Conservation (phyloP, 2,329 filamentous ascomycete species). For the Didymella pomorum region DNA sequence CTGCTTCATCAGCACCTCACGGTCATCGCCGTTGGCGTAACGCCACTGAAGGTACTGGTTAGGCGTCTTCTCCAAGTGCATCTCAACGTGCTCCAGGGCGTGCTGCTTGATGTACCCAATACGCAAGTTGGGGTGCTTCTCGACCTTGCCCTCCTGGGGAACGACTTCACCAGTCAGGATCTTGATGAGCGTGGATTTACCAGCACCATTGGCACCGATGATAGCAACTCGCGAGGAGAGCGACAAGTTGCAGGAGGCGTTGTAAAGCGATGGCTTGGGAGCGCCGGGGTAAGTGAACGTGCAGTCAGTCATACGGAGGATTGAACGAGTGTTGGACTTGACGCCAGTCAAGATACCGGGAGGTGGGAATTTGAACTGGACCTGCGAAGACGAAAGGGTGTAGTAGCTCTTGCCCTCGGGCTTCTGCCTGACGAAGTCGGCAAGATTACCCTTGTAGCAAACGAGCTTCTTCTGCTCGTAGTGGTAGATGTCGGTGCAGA, state of each 20-base stretch:
- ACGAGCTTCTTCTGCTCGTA: conserved; percentile 98
- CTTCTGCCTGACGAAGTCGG: conserved; percentile 83
- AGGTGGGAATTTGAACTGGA: conserved; percentile 97
- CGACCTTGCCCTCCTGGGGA: conserved; percentile 82
- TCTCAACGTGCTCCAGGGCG: conserved; percentile 97
- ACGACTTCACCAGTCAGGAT: conserved; percentile 91
- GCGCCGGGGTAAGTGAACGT: conserved; percentile 93
- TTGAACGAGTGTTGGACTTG: conserved; percentile 92
- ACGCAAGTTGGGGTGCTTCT: conserved; percentile 98
- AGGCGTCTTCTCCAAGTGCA: conserved; percentile 98
- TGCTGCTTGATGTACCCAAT: conserved; percentile 99
- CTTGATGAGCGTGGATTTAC: conserved; percentile 98
- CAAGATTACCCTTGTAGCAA: conserved; percentile 83
- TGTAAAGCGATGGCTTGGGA: conserved; percentile 82
- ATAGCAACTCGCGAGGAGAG: conserved; percentile 94
- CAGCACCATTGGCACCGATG: conserved; percentile 96
- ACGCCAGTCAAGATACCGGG: conserved; percentile 94
- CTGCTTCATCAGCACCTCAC: conserved; percentile 97
- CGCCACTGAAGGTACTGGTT: conserved; percentile 99
- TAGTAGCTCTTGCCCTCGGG: conserved; percentile 99
- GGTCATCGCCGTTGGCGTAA: conserved; percentile 95
- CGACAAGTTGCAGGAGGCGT: conserved; percentile 86
- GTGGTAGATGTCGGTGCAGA: conserved; percentile 99
- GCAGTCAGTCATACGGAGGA: conserved; percentile 92
- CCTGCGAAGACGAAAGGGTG: conserved; percentile 84